phyloP scores from a whole-genome alignment of 2,329 filamentous ascomycete genomes.

The Hymenoscyphus linearis region DNA sequence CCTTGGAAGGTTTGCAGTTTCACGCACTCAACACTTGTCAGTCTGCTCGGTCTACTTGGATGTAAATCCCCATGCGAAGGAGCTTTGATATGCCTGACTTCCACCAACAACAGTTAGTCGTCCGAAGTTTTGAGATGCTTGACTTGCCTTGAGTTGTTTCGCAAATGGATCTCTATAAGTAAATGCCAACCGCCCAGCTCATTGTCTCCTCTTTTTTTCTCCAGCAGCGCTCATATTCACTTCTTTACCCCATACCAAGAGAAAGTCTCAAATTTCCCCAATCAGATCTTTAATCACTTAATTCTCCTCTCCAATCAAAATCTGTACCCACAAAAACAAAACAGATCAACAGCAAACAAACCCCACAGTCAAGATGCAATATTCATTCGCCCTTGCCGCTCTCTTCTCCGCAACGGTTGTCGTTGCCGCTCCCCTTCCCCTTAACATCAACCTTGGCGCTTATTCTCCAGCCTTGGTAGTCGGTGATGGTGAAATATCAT shows the following conservation, averaged over 20 bases:
- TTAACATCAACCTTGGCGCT: conserved; percentile 48
- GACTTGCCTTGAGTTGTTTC: not conserved
- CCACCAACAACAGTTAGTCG: not conserved
- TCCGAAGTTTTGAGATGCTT: not conserved
- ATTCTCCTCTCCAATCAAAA: not conserved
- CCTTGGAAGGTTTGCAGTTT: conserved; percentile 3
- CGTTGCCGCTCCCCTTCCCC: conserved; percentile 37
- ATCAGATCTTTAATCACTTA: conserved; percentile 11
- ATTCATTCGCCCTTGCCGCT: conserved; percentile 14
- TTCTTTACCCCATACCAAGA: conserved; percentile 15
- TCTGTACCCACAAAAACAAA: conserved; percentile 3
- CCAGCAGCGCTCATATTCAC: conserved; percentile 27
- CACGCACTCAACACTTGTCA: not conserved
- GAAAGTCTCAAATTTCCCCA: conserved; percentile 16
- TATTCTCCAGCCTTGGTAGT: conserved; percentile 48
- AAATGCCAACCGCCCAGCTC: conserved; percentile 3
- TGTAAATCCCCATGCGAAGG: not conserved
- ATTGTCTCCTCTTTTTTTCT: conserved; percentile 15
- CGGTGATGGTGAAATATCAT: conserved; percentile 48
- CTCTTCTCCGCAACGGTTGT: conserved; percentile 24
- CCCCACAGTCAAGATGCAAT: conserved; percentile 16
- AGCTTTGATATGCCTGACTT: not conserved
- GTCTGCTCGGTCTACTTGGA: not conserved
- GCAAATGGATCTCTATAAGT: conserved; percentile 4
- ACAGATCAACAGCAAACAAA: conserved; percentile 5